Evolutionary conservation across 176 grass and related monocot species (phyloP).

Genomic region (Hyparrhenia diplandra): DNA sequence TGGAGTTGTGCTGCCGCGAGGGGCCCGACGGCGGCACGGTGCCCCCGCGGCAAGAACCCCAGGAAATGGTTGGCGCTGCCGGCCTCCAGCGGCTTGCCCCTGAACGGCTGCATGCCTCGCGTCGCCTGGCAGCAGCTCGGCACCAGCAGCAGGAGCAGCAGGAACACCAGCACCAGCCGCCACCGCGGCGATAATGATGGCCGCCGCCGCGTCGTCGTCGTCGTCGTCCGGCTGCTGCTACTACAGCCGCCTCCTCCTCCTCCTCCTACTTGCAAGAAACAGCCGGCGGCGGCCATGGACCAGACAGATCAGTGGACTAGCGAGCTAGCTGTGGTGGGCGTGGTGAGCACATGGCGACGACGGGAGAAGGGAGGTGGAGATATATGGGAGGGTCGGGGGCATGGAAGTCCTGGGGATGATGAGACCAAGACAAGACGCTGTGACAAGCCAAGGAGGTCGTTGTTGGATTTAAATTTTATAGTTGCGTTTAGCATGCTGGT

Average conservation of each 20-base stretch:
- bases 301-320: background rate
- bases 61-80: slow-evolving; percentile 56
- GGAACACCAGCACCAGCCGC: background rate
- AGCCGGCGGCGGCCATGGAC: slow-evolving; percentile 6
- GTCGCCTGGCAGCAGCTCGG: slow-evolving; percentile 61
- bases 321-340: background rate
- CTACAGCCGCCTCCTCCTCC: background rate
- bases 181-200: background rate
- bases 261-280: background rate
- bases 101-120: slow-evolving; percentile 64
- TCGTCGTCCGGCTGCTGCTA: background rate
- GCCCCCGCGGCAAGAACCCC: slow-evolving; percentile 61
- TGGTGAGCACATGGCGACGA: slow-evolving; percentile 21
- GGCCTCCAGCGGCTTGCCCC: slow-evolving; percentile 33
- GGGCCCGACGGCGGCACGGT: slow-evolving; percentile 62
- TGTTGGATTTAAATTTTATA: background rate
- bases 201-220: background rate
- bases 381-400: background rate
- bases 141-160: slow-evolving; percentile 25
- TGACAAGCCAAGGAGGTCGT: background rate
- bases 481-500: no score
- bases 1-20: slow-evolving; percentile 81
- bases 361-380: slow-evolving; percentile 1
- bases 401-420: background rate
- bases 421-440: background rate